A percentile compares a stretch with the other conserved stretches of the same genome.
These are phyloP conservation scores for Gamsiella multidivaricata DNA, from an alignment of 192 early-diverging fungal species.

Conservation along the genomic window DNA sequence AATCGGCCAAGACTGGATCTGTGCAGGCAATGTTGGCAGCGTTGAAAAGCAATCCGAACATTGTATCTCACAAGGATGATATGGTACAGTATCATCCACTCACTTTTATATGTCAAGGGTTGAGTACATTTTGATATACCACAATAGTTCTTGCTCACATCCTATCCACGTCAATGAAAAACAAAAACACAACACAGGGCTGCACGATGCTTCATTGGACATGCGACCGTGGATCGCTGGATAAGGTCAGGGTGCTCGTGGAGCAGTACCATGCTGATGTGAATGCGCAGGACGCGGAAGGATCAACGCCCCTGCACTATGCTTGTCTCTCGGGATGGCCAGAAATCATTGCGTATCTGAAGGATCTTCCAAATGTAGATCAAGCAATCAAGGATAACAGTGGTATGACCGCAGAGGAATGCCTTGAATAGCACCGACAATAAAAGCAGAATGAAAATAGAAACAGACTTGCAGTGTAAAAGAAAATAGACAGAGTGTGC, in stretches of 20 bases:
- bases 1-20: constrained; percentile 27
- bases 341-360: constrained; percentile 19
- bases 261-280: constrained; percentile 39
- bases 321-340: constrained; percentile 46
- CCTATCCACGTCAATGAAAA: neutral
- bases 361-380: constrained; percentile 29
- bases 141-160: neutral
- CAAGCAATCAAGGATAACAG: constrained; percentile 21
- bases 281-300: constrained; percentile 49
- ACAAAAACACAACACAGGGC: constrained; percentile 54
- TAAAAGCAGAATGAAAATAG: too few species aligned
- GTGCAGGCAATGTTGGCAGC: constrained; percentile 13
- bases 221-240: constrained; percentile 61
- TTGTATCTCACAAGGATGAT: constrained; percentile 31
- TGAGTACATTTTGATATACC: neutral
- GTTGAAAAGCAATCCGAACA: constrained; percentile 11
- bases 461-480: too few species aligned
- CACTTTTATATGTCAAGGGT: neutral
- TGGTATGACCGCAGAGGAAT: constrained; percentile 38
- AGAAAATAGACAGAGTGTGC: neutral
- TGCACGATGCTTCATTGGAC: constrained; percentile 65
- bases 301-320: constrained; percentile 41
- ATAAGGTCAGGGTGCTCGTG: constrained; percentile 56
- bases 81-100: constrained; percentile 12
- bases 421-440: constrained; percentile 27